phyloP scores from a whole-genome alignment of 768 basidiomycete genomes.

The Lactarius evosmus region DNA sequence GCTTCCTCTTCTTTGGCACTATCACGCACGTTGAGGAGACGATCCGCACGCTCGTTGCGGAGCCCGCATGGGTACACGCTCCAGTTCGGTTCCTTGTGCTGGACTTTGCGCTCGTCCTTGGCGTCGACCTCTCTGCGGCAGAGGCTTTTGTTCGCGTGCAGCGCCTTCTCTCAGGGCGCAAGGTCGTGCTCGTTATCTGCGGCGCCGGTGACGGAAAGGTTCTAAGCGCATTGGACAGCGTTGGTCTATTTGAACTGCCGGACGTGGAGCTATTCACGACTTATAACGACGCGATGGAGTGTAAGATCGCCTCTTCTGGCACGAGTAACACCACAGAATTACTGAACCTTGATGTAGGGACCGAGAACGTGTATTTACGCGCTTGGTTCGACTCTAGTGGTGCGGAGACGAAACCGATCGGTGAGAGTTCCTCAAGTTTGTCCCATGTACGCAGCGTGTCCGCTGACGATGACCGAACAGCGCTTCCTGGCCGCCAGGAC shows the following conservation, averaged over 20 bases:
- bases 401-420: slow-evolving; percentile 44
- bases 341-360: slow-evolving; percentile 55
- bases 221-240: slow-evolving; percentile 70
- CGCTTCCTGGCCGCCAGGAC: slow-evolving; percentile 25
- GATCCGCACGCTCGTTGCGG: slow-evolving; percentile 71
- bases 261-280: slow-evolving; percentile 79
- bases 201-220: slow-evolving; percentile 64
- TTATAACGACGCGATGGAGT: slow-evolving; percentile 91
- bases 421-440: slow-evolving; percentile 39
- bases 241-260: slow-evolving; percentile 72
- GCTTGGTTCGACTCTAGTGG: slow-evolving; percentile 74
- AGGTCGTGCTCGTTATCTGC: slow-evolving; percentile 86
- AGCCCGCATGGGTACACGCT: slow-evolving; percentile 62
- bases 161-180: slow-evolving; percentile 67
- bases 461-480: slow-evolving; percentile 6
- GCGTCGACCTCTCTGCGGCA: slow-evolving; percentile 92
- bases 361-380: slow-evolving; percentile 87
- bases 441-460: not conserved
- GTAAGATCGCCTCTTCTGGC: slow-evolving; percentile 44
- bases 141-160: slow-evolving; percentile 94
- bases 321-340: not conserved
- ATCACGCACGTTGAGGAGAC: slow-evolving; percentile 87
- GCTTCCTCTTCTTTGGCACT: slow-evolving; percentile 91
- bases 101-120: slow-evolving; percentile 80
- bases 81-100: slow-evolving; percentile 90